Base-by-base conservation (phyloP, 768 basidiomycete genomes). In the Russula foetens region DNA sequence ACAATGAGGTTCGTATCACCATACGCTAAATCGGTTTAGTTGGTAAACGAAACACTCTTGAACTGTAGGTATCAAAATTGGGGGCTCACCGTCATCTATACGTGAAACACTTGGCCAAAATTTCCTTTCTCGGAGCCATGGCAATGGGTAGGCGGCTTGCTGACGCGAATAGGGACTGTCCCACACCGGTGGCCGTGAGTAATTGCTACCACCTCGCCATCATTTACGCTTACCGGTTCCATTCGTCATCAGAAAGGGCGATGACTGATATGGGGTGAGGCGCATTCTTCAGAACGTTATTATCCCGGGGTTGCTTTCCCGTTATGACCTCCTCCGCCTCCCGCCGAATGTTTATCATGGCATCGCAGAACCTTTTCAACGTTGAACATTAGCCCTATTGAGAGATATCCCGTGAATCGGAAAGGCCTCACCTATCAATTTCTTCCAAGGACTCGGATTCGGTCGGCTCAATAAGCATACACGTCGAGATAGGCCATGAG, bases 391-490 rank as follows among this genome's bases (percentile, higher is more conserved):
- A 46, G 28, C 19, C 23, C 17, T 44, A 52, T 0, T 28, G 31
- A 14, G 38, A 28, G 29, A 23, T 19, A 60, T 56, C 55, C 21
- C 28, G 8, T 19, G 19, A n/a, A 11, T 33, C 24, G 48, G 7
- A 4, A 26, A 9, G 24, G 24, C 66, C 75, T 49, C 62, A 90
- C 84, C 87, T 82, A 69, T 98, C 92, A 54, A 98, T 82, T 72
- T 98, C 96, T 62, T 94, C 89, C 29, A 97, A 79, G 0, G 90
- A 84, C 75, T 98, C 96, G 0, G 92, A 95, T 73, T 98, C 96
- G 2, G 96, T 98, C 7, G 96, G 96, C 74, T 98, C 96, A 63
- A 98, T 97, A 54, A 97, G 80, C 92, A 97, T 97, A 69, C 90
- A 95, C 1, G 96, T 97, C 21, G 92, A 86, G 64, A 91, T 94